Percentiles rank a stretch among this genome's conserved stretches.
Evolutionary conservation across 768 basidiomycete species (phyloP).

Genomic region (Hortiboletus flavorubellus): DNA sequence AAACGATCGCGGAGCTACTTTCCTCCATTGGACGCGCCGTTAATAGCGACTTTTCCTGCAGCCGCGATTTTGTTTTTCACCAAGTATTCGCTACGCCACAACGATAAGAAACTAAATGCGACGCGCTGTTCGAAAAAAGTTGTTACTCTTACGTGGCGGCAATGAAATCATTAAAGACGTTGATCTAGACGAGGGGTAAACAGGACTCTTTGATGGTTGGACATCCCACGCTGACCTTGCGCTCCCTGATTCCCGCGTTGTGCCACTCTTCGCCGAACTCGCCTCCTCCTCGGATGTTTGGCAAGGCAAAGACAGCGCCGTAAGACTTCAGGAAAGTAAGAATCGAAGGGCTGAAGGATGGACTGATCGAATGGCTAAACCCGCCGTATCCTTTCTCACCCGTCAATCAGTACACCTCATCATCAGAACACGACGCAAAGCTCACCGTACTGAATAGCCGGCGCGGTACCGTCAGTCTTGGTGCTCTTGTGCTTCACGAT

Average conservation of each 20-base stretch:
- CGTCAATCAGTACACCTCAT: background rate
- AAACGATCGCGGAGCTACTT: slow-evolving; percentile 11
- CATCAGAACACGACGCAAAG: background rate
- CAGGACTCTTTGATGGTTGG: background rate
- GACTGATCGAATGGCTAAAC: slow-evolving; percentile 67
- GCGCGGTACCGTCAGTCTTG: slow-evolving; percentile 67
- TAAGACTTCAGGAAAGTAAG: slow-evolving; percentile 74
- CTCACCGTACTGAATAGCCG: slow-evolving; percentile 74
- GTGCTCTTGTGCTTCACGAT: slow-evolving; percentile 73
- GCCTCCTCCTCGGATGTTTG: slow-evolving; percentile 63
- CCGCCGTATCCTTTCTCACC: slow-evolving; percentile 67
- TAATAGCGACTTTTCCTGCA: slow-evolving; percentile 68
- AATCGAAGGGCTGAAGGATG: slow-evolving; percentile 67
- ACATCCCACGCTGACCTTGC: slow-evolving; percentile 47
- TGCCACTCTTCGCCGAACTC: slow-evolving; percentile 91
- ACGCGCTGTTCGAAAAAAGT: background rate
- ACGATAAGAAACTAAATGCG: background rate
- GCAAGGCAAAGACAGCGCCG: slow-evolving; percentile 59
- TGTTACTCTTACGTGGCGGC: slow-evolving; percentile 59
- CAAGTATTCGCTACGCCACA: slow-evolving; percentile 54
- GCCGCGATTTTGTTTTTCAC: slow-evolving; percentile 70
- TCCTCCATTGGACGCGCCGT: slow-evolving; percentile 83
- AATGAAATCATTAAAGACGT: slow-evolving; percentile 82
- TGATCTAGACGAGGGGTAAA: slow-evolving; percentile 41
- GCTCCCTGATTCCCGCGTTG: slow-evolving; percentile 61